Evolutionary conservation across 2,329 filamentous ascomycete species (phyloP).

Genomic region (Diplodia intermedia): DNA sequence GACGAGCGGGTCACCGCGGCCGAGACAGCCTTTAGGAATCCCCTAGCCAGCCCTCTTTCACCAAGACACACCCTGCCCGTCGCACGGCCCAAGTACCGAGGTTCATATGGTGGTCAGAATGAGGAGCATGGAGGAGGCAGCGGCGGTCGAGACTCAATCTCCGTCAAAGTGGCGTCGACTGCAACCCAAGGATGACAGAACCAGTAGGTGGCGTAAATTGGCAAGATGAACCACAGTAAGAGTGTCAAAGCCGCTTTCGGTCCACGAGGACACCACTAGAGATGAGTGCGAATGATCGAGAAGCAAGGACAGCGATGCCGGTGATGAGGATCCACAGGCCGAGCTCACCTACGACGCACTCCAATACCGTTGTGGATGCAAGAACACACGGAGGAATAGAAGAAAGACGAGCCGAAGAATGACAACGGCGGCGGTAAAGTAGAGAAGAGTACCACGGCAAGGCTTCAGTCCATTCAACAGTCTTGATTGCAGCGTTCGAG

Average conservation of each 20-base stretch:
- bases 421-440: not conserved
- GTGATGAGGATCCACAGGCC: not conserved
- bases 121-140: not conserved
- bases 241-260: not conserved
- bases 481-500: not conserved
- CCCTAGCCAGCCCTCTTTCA: not conserved
- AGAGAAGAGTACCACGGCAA: not conserved
- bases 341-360: not conserved
- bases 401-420: not conserved
- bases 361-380: not conserved
- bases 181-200: not conserved
- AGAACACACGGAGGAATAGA: not conserved
- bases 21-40: not conserved
- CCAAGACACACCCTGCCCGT: not conserved
- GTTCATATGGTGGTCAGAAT: not conserved
- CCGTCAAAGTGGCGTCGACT: not conserved
- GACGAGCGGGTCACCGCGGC: not conserved
- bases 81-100: not conserved
- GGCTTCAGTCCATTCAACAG: not conserved
- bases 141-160: not conserved
- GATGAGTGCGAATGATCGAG: not conserved
- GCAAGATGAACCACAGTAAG: not conserved
- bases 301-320: not conserved
- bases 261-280: not conserved
- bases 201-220: not conserved